Evolutionary conservation across 805 yeast species (phyloP).

Genomic region (Metschnikowia borealis): DNA sequence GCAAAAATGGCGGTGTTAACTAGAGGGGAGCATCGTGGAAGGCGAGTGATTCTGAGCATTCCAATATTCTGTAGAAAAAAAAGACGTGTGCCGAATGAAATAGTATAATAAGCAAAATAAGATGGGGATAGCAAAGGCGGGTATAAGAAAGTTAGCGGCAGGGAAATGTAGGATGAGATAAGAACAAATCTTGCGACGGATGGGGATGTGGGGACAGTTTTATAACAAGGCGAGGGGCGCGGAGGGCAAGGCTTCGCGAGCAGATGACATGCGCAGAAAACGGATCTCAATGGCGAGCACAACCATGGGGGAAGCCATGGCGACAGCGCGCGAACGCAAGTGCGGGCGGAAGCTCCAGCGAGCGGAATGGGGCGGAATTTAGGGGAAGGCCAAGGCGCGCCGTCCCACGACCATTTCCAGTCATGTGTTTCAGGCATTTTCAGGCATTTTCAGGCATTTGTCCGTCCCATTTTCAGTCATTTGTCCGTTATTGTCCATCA

Average conservation of each 20-base stretch:
- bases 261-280: constrained; percentile 2
- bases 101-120: too few relatives aligned
- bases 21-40: constrained; percentile 2
- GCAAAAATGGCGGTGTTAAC: background rate
- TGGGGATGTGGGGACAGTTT: background rate
- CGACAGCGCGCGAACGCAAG: constrained; percentile 1
- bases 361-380: too few relatives aligned
- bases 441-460: too few relatives aligned
- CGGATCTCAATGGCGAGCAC: constrained; percentile 12
- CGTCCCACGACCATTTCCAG: too few relatives aligned
- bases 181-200: background rate
- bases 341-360: background rate
- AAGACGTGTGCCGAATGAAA: too few relatives aligned
- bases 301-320: constrained; percentile 6
- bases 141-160: too few relatives aligned
- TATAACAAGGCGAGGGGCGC: background rate
- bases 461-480: too few relatives aligned
- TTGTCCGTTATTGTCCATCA: too few relatives aligned
- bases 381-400: background rate
- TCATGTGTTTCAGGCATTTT: too few relatives aligned
- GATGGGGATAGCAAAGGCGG: too few relatives aligned
- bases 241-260: constrained; percentile 15
- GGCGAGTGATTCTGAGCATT: constrained; percentile 4
- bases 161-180: background rate
- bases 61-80: background rate